Evolutionary conservation across 352 stramenopile species (phyloP).

Genomic region (Pythium insidiosum): DNA sequence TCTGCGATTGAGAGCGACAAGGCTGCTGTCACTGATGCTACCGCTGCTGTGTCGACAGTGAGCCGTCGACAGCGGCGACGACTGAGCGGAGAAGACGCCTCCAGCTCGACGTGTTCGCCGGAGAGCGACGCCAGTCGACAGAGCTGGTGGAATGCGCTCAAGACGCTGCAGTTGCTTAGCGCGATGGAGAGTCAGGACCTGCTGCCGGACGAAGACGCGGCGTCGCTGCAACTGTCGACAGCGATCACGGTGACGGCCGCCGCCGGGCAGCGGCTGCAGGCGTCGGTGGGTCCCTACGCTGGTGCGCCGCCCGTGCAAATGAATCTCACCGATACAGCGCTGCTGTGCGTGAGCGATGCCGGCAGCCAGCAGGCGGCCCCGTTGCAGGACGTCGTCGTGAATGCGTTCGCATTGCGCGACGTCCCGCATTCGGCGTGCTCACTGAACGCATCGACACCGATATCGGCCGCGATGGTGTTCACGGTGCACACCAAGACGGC

Average conservation of each 20-base stretch:
- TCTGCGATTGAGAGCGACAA: no score
- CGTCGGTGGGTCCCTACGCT: background rate
- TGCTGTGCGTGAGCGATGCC: constrained; percentile 23
- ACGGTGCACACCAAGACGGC: constrained; percentile 32
- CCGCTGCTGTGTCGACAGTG: background rate
- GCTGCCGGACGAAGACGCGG: constrained; percentile 31
- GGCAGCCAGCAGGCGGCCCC: no score
- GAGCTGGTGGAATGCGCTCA: constrained; percentile 25
- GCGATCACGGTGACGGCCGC: constrained; percentile 29
- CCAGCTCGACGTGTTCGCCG: background rate
- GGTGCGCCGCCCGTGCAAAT: constrained; percentile 16
- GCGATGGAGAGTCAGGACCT: constrained; percentile 43
- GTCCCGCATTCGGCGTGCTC: constrained; percentile 33
- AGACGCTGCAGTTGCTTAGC: constrained; percentile 40
- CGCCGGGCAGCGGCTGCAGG: constrained; percentile 16
- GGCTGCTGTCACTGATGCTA: background rate
- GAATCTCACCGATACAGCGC: constrained; percentile 29
- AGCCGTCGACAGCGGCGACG: background rate
- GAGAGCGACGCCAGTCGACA: constrained; percentile 14
- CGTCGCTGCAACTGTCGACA: constrained; percentile 17
- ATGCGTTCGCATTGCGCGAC: constrained; percentile 26
- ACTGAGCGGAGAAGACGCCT: background rate
- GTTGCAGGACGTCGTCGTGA: constrained; percentile 40
- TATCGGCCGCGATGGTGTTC: constrained; percentile 38
- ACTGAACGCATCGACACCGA: constrained; percentile 24